Conservation (phyloP, 129 eudicot genomes). For the Cynara cardunculus region DNA sequence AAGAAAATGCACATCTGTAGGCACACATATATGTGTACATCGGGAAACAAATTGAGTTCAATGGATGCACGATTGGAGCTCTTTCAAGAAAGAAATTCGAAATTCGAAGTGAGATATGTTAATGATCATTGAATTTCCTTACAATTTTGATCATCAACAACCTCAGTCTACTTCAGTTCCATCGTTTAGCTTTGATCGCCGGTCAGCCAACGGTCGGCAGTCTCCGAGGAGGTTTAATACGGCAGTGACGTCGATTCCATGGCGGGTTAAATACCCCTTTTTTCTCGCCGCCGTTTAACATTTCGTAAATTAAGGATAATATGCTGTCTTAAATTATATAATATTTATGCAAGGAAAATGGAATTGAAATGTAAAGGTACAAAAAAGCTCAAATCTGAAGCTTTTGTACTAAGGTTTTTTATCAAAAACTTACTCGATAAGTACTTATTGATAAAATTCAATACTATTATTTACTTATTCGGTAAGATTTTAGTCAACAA, state of each 20-base stretch:
- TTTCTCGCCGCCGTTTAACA: not conserved
- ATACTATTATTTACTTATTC: no score
- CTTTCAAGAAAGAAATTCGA: slow-evolving; percentile 1
- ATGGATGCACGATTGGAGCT: not conserved
- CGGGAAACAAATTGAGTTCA: not conserved
- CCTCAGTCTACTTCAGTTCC: slow-evolving; percentile 5
- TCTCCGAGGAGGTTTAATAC: not conserved
- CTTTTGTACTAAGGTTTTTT: no score
- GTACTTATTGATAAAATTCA: no score
- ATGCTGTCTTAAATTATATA: no score
- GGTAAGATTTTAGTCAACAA: no score
- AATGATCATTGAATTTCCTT: not conserved
- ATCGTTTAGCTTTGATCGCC: slow-evolving; percentile 16
- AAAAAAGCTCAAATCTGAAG: no score
- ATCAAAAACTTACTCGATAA: no score
- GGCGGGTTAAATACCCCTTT: not conserved
- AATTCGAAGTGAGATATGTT: slow-evolving; percentile 3
- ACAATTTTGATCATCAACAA: not conserved
- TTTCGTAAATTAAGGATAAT: not conserved
- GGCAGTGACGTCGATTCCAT: slow-evolving; percentile 3
- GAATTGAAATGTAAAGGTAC: no score
- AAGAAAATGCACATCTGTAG: slow-evolving; percentile 11
- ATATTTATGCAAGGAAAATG: no score
- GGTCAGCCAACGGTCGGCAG: slow-evolving; percentile 18
- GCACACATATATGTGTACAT: not conserved